phyloP scores from a whole-genome alignment of 805 yeast genomes.

The Myxozyma lipomycoides region DNA sequence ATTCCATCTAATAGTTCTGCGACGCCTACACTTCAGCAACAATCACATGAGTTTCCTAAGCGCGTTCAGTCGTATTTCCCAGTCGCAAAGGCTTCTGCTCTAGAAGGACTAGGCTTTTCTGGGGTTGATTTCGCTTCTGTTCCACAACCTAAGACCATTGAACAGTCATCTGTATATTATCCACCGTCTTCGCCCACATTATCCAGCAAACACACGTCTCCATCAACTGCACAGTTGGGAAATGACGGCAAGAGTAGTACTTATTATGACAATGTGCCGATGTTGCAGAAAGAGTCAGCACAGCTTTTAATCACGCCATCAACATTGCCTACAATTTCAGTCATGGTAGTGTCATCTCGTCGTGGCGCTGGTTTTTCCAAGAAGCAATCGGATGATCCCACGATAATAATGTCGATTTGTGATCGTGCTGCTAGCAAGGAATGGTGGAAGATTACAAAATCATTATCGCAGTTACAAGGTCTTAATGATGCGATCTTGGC shows the following conservation, averaged over 20 bases:
- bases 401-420: constrained; percentile 56
- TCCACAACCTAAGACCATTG: background rate
- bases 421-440: constrained; percentile 61
- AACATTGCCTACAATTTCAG: constrained; percentile 30
- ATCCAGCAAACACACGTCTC: background rate
- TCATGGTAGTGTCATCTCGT: constrained; percentile 33
- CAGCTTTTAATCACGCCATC: constrained; percentile 30
- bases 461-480: constrained; percentile 53
- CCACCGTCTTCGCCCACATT: constrained; percentile 17
- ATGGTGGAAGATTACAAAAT: constrained; percentile 70
- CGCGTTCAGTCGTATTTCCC: constrained; percentile 23
- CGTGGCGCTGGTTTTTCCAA: constrained; percentile 18
- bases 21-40: background rate
- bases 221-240: constrained; percentile 12
- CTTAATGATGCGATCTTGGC: constrained; percentile 58
- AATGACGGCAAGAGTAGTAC: constrained; percentile 5
- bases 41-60: constrained; percentile 22
- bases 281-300: constrained; percentile 8
- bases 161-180: background rate
- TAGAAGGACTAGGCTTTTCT: constrained; percentile 9
- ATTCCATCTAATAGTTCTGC: constrained; percentile 1
- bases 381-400: constrained; percentile 54
- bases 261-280: constrained; percentile 13
- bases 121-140: constrained; percentile 3
- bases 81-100: background rate